phyloP scores from a whole-genome alignment of 2,329 filamentous ascomycete species.

The Phaeosphaeria sp. region DNA sequence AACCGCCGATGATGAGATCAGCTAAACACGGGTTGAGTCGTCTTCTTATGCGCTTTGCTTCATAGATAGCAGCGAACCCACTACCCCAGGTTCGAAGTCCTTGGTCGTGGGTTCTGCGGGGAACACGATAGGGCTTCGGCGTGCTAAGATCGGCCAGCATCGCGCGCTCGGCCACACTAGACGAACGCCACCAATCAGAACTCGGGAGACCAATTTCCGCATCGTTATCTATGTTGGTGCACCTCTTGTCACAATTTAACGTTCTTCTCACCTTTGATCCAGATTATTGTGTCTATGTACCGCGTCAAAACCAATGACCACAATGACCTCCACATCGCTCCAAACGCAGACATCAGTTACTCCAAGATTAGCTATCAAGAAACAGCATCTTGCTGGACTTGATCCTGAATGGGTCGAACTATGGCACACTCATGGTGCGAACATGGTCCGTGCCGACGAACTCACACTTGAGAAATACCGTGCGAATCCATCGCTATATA shows the following conservation, averaged over 20 bases:
- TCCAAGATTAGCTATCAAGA: constrained; percentile 6
- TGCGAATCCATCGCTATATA: constrained; percentile 13
- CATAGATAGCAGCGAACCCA: constrained; percentile 1
- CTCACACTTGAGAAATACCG: constrained; percentile 17
- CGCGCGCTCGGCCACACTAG: not conserved
- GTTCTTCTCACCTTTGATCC: not conserved
- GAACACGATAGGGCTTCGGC: constrained; percentile 1
- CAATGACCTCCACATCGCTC: not conserved
- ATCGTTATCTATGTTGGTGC: not conserved
- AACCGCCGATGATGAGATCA: constrained; percentile 1
- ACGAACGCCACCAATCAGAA: constrained; percentile 12
- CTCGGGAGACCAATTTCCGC: not conserved
- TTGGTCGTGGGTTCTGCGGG: constrained; percentile 1
- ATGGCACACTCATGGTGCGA: constrained; percentile 16
- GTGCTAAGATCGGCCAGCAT: constrained; percentile 11
- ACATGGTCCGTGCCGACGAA: constrained; percentile 19
- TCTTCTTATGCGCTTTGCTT: constrained; percentile 4
- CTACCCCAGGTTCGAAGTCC: constrained; percentile 9
- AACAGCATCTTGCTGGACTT: constrained; percentile 11
- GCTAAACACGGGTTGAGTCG: not conserved
- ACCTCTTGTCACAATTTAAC: not conserved
- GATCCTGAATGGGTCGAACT: constrained; percentile 18
- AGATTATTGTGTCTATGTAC: not conserved
- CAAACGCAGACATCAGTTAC: not conserved
- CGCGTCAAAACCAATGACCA: not conserved